Evolutionary conservation across 73 alveolate species (phyloP), one percentile per base, ranked within the genome.

Genomic region (Paramecium sonneborni): DNA sequence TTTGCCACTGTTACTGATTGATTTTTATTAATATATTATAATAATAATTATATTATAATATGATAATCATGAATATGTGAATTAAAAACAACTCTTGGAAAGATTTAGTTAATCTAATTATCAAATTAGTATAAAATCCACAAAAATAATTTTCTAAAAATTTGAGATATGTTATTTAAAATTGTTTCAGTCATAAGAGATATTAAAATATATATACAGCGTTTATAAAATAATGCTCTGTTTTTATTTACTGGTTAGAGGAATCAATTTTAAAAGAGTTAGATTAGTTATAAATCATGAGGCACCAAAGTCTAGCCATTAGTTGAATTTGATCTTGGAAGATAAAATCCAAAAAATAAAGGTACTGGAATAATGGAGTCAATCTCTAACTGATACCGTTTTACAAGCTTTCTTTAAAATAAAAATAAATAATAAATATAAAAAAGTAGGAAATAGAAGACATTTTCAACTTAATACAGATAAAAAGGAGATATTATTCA

Each of bases 1-100:
- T 62, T 62, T 32, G 44, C 84, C 48, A 62, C 84, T 62, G 84
- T 62, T 62, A 62, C 84, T 62, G 84, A 62, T 62, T 62, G 84
- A 62, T 62, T 52, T 35, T 52, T 52, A 52, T 52, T 30, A 52
- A n/a, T n/a, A 52, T 52, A n/a, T n/a, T 52, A 52, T 46, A 14
- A 62, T 62, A 24, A 30, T 62, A 62, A 23, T 30, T 5, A 62
- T 62, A 44, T 30, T 7, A 62, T 62, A 62, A 32, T 1, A 11
- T 62, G 84, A 62, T 14, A 62, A 62, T 26, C 26, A 23, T 9
- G 52, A 62, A 62, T 62, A 62, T 62, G 44, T 62, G 10, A 44
- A 62, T 32, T 30, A 62, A 62, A n/a, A 12, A 23, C 48, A 30
- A 62, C 8, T 12, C 84, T 14, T 62, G 84, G 84, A 18, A 23